Percentiles rank a stretch among this genome's conserved stretches.
These are phyloP conservation scores for Coemansia asiatica DNA, from an alignment of 192 early-diverging fungal species.

Conservation along the genomic window DNA sequence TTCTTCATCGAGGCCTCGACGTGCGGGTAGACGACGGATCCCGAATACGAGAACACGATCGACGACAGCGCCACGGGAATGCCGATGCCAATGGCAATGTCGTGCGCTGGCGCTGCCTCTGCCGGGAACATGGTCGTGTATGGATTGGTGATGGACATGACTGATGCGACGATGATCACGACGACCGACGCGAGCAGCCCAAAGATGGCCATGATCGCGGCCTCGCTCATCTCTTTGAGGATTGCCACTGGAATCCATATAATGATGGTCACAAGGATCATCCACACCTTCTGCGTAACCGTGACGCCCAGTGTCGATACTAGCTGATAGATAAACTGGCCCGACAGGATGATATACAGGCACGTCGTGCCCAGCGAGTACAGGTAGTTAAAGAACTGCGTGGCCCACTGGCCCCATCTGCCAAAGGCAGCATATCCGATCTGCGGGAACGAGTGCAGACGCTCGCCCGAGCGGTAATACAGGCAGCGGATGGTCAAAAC, in stretches of 20 bases:
- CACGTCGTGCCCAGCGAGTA: slow-evolving; percentile 67
- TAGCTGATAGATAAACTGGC: slow-evolving; percentile 64
- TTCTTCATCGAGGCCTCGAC: slow-evolving; percentile 72
- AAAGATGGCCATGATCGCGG: slow-evolving; percentile 66
- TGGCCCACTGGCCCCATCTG: slow-evolving; percentile 56
- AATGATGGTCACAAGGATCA: slow-evolving; percentile 57
- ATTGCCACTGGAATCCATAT: slow-evolving; percentile 67
- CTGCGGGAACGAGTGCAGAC: slow-evolving; percentile 61
- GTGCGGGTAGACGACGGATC: slow-evolving; percentile 79
- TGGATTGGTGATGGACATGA: slow-evolving; percentile 48
- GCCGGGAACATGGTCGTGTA: slow-evolving; percentile 39
- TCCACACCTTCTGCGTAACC: slow-evolving; percentile 58
- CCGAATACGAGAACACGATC: slow-evolving; percentile 72
- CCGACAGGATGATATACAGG: slow-evolving; percentile 69
- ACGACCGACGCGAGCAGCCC: slow-evolving; percentile 69
- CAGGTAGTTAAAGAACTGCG: slow-evolving; percentile 62
- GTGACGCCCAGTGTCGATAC: slow-evolving; percentile 46
- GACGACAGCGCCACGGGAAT: slow-evolving; percentile 68
- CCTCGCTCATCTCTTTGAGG: slow-evolving; percentile 76
- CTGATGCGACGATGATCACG: slow-evolving; percentile 64
- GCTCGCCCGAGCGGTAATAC: slow-evolving; percentile 58
- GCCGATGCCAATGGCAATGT: slow-evolving; percentile 36
- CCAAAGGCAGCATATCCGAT: slow-evolving; percentile 73
- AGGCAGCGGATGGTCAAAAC: slow-evolving; percentile 71
- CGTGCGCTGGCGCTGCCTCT: slow-evolving; percentile 22